phyloP scores from a whole-genome alignment of 495 filamentous ascomycete genomes.

The Xylaria flabelliformis region DNA sequence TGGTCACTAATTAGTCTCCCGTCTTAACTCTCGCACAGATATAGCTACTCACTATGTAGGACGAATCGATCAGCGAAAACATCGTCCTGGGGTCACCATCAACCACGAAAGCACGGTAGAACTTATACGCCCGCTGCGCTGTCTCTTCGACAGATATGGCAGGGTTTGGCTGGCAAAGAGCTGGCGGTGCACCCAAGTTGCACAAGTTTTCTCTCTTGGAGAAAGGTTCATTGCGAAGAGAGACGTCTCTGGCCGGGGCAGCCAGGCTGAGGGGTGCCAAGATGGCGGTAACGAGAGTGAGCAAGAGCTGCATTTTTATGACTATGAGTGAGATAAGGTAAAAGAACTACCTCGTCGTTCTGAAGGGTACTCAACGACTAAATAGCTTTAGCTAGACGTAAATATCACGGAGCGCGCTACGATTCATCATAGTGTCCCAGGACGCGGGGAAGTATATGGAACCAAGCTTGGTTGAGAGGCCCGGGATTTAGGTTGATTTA shows the following conservation, averaged over 20 bases:
- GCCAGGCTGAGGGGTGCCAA: slow-evolving; percentile 44
- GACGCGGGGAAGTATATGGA: slow-evolving; percentile 34
- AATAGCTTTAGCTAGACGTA: not conserved
- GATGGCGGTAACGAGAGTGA: slow-evolving; percentile 39
- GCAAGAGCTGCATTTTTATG: slow-evolving; percentile 42
- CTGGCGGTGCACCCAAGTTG: slow-evolving; percentile 46
- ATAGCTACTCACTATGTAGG: slow-evolving; percentile 42
- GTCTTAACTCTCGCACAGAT: not conserved
- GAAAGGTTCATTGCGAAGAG: slow-evolving; percentile 28
- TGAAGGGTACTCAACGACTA: not conserved
- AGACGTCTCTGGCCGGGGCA: slow-evolving; percentile 31
- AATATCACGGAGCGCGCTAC: not conserved
- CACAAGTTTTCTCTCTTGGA: slow-evolving; percentile 53
- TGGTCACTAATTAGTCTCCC: not conserved
- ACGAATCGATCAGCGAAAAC: slow-evolving; percentile 54
- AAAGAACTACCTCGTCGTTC: slow-evolving; percentile 24
- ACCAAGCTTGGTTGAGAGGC: slow-evolving; percentile 28
- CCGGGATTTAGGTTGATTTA: slow-evolving; percentile 33
- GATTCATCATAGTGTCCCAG: slow-evolving; percentile 15
- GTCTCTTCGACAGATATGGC: slow-evolving; percentile 53
- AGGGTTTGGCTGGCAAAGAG: slow-evolving; percentile 47
- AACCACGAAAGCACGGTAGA: slow-evolving; percentile 56
- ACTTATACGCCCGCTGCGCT: slow-evolving; percentile 52
- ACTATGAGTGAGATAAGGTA: not conserved
- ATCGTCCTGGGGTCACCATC: slow-evolving; percentile 54